Conservation (phyloP, 768 basidiomycete genomes). For the Leccinum fibrillosum region DNA sequence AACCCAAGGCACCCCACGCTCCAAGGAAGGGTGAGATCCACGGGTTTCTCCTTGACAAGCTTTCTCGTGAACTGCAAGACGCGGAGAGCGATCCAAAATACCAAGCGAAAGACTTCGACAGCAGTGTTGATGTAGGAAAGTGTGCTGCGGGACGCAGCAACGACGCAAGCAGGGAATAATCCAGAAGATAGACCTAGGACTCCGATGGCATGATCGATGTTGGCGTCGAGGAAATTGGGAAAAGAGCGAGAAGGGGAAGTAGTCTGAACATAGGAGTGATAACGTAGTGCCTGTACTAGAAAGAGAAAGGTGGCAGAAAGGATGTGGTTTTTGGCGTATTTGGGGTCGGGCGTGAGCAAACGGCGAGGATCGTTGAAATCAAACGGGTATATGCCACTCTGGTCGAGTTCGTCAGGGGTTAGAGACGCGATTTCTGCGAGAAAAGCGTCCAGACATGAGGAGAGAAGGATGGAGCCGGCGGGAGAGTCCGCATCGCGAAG, state of each 20-base stretch:
- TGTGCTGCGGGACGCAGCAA: constrained; percentile 39
- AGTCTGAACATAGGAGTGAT: constrained; percentile 42
- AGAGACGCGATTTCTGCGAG: constrained; percentile 46
- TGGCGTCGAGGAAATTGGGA: constrained; percentile 30
- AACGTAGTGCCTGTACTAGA: constrained; percentile 50
- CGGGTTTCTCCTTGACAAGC: constrained; percentile 15
- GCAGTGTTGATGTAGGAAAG: constrained; percentile 42
- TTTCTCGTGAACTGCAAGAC: constrained; percentile 32
- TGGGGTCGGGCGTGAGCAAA: constrained; percentile 37
- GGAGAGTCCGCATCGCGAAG: constrained; percentile 41
- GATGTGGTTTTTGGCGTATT: constrained; percentile 44
- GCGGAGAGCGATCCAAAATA: constrained; percentile 52
- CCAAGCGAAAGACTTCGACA: constrained; percentile 47
- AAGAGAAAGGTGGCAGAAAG: constrained; percentile 47
- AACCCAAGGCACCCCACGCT: constrained; percentile 40
- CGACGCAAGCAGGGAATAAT: constrained; percentile 51
- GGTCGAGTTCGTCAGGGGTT: constrained; percentile 33
- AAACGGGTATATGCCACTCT: constrained; percentile 36
- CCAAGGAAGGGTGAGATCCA: constrained; percentile 39
- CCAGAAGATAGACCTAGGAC: constrained; percentile 58
- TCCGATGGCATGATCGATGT: constrained; percentile 34
- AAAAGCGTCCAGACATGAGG: constrained; percentile 50
- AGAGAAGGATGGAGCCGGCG: constrained; percentile 42
- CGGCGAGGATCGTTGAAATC: constrained; percentile 43
- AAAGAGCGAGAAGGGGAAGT: constrained; percentile 20